Conservation (phyloP, 2,329 filamentous ascomycete species). For the Fusarium gaditjirri region DNA sequence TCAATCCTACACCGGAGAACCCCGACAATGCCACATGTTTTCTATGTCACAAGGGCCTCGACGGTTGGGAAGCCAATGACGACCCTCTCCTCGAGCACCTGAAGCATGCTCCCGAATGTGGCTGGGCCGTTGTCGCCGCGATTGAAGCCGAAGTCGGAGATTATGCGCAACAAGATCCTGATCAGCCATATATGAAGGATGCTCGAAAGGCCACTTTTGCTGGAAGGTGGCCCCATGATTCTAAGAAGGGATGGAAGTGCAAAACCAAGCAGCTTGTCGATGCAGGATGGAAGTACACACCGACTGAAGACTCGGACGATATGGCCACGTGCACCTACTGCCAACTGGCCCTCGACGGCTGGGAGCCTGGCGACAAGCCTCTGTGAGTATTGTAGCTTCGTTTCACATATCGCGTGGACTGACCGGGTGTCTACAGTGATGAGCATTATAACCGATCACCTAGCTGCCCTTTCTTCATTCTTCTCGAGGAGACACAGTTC, state of each 20-base stretch:
- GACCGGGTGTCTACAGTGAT: constrained; percentile 63
- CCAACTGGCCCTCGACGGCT: constrained; percentile 87
- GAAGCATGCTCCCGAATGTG: constrained; percentile 82
- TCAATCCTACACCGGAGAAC: constrained; percentile 76
- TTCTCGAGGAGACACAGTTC: constrained; percentile 67
- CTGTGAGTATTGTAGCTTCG: constrained; percentile 64
- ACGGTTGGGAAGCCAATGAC: constrained; percentile 92
- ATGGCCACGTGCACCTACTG: constrained; percentile 94
- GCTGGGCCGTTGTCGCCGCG: constrained; percentile 81
- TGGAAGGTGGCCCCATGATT: constrained; percentile 89
- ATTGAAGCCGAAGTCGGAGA: constrained; percentile 71
- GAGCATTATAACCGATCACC: constrained; percentile 86
- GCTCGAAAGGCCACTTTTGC: constrained; percentile 87
- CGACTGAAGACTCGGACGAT: constrained; percentile 83
- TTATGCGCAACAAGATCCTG: constrained; percentile 77
- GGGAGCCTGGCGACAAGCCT: constrained; percentile 93
- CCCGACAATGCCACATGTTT: constrained; percentile 94
- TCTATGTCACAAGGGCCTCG: constrained; percentile 82
- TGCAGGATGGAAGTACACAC: constrained; percentile 94
- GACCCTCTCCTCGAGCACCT: constrained; percentile 86
- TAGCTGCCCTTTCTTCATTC: constrained; percentile 83
- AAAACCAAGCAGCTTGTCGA: constrained; percentile 92
- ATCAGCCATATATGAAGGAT: constrained; percentile 74
- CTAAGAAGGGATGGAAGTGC: constrained; percentile 88
- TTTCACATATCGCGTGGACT: constrained; percentile 22